These are phyloP conservation scores for Aureobasidium lini DNA, from an alignment of 2,329 filamentous ascomycete genomes.

Conservation along the genomic window DNA sequence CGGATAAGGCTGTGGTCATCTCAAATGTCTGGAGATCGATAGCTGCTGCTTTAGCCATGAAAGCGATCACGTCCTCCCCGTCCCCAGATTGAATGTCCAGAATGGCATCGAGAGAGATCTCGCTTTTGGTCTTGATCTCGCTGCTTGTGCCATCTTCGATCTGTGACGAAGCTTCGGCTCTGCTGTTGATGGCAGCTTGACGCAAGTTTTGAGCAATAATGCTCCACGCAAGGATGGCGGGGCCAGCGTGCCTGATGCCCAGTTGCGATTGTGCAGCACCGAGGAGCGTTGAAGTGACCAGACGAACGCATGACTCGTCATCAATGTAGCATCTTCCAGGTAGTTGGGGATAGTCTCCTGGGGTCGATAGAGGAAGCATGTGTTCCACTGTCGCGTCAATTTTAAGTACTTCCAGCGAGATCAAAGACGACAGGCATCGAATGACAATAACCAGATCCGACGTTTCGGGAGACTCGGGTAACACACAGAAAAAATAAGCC, in stretches of 20 bases:
- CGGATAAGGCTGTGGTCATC: conserved; percentile 38
- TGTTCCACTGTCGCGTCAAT: conserved; percentile 53
- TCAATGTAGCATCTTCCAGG: conserved; percentile 54
- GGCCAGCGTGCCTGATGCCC: conserved; percentile 44
- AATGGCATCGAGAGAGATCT: conserved; percentile 33
- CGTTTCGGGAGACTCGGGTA: conserved; percentile 35
- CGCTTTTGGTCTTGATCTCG: background rate
- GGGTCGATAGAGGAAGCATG: conserved; percentile 27
- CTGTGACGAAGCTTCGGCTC: conserved; percentile 42
- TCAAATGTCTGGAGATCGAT: conserved; percentile 42
- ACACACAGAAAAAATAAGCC: conserved; percentile 60
- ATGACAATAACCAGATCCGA: conserved; percentile 29
- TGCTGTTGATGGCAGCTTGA: conserved; percentile 46
- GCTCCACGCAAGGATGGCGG: conserved; percentile 74
- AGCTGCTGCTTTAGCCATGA: conserved; percentile 41
- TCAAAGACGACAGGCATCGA: conserved; percentile 60
- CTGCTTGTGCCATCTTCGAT: background rate
- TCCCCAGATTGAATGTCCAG: conserved; percentile 33
- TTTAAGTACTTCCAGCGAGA: conserved; percentile 67
- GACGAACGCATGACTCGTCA: conserved; percentile 60
- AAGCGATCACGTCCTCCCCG: conserved; percentile 35
- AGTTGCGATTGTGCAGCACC: conserved; percentile 46
- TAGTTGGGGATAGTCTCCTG: conserved; percentile 21
- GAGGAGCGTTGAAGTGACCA: conserved; percentile 65
- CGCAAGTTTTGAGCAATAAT: conserved; percentile 65